Evolutionary conservation across 192 early-diverging fungal genomes (phyloP), one percentile per base, ranked within the genome.

Genomic region (Backusella psychrophila): DNA sequence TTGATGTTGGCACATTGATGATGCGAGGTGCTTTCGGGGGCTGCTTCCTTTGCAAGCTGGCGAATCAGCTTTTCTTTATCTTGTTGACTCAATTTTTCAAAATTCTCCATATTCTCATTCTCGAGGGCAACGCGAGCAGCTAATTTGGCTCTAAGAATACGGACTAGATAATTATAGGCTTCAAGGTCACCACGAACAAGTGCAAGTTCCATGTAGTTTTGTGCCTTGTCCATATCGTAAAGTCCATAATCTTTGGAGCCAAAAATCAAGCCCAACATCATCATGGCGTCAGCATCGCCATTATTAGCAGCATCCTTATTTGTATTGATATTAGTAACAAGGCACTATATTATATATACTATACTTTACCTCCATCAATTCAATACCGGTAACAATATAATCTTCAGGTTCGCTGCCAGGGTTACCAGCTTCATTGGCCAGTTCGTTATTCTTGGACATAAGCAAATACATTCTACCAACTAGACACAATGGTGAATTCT

Each of bases 191-290:
- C 87, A 33, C 83, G 85, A 6, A 88, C 83, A 19, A 88, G 76
- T 1, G 87, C 84, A 71, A 88, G 38, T 72, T 88, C 87, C 46
- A 88, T 79, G 52, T 85, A 75, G 66, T 84, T 83, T 38, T 88
- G 87, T 19, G 87, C 81, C 38, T 82, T 80, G 29, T 86, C 85
- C 63, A 88, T 80, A 44, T 88, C 83, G 39, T 88, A 88, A 12
- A 85, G 44, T 65, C 83, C 85, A 53, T 83, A 86, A 19, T 86
- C 85, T 73, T 82, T 80, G 53, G 81, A 83, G 39, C 85, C 87
- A 69, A 85, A 88, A 36, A 88, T 86, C 77, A 88, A 82, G 3
- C 87, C 87, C 69, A 88, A 36, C 42, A 86, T 80, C 73, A 83
- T 76, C 70, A 88, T 70, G 21, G 87, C 78, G 41, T 88, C 87